Conservation (phyloP, 1,284 basidiomycete species). For the Mycena citricolor region DNA sequence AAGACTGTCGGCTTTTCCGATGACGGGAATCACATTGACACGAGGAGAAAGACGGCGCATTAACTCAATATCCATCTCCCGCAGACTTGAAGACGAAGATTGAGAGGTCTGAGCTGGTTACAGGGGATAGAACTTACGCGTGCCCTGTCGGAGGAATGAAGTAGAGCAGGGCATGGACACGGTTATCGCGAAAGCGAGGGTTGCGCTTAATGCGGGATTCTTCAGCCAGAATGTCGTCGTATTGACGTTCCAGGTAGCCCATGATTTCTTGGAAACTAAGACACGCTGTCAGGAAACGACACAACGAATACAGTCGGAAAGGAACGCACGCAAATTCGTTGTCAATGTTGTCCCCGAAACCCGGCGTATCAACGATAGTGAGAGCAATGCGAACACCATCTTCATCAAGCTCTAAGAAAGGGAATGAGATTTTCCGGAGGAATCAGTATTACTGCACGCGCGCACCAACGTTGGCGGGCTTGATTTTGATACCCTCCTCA, state of each 20-base stretch:
- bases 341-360: slow-evolving; percentile 98
- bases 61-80: slow-evolving; percentile 99
- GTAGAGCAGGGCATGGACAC: slow-evolving; percentile 94
- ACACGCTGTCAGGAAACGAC: slow-evolving; percentile 1
- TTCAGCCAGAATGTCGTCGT: slow-evolving; percentile 98
- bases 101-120: slow-evolving; percentile 3
- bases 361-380: slow-evolving; percentile 98
- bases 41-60: slow-evolving; percentile 96
- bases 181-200: slow-evolving; percentile 97
- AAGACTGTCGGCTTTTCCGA: slow-evolving; percentile 96
- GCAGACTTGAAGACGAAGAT: slow-evolving; percentile 53
- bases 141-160: slow-evolving; percentile 88
- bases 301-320: slow-evolving; percentile 62
- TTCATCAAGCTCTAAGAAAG: slow-evolving; percentile 85
- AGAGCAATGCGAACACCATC: slow-evolving; percentile 97
- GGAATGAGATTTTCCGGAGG: slow-evolving; percentile 5
- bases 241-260: slow-evolving; percentile 96
- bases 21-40: slow-evolving; percentile 98
- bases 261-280: slow-evolving; percentile 87
- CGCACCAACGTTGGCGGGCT: slow-evolving; percentile 91
- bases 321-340: slow-evolving; percentile 99
- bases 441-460: slow-evolving; percentile 24
- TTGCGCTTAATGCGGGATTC: slow-evolving; percentile 99
- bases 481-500: slow-evolving; percentile 94
- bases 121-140: slow-evolving; percentile 43